Conservation (phyloP, 306 rosid species). For the Cercis canadensis region DNA sequence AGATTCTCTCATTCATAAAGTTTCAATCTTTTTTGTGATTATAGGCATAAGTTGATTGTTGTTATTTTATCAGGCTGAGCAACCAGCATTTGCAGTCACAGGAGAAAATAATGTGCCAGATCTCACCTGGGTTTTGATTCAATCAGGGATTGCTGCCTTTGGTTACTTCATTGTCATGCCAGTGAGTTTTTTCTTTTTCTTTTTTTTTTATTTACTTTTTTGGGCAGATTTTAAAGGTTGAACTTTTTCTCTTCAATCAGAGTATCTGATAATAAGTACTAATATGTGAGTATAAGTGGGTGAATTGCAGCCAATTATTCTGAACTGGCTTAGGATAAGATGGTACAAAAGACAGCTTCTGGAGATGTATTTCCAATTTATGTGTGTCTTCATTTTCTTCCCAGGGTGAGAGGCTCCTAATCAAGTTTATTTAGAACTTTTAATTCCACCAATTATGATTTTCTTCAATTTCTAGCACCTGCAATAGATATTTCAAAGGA, state of each 20-base stretch:
- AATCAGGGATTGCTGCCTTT: slow-evolving; percentile 66
- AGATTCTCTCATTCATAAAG: slow-evolving; percentile 29
- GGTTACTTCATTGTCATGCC: slow-evolving; percentile 71
- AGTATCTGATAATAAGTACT: background rate
- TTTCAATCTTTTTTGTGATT: background rate
- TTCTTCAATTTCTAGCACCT: background rate
- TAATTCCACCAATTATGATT: background rate
- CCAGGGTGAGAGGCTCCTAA: slow-evolving; percentile 63
- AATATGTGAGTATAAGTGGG: background rate
- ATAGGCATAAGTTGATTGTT: slow-evolving; percentile 22
- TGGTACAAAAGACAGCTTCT: slow-evolving; percentile 78
- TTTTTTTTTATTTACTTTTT: too few relatives aligned
- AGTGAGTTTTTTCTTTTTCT: slow-evolving; percentile 49
- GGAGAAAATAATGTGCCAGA: slow-evolving; percentile 72
- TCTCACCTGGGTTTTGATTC: slow-evolving; percentile 54
- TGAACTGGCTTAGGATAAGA: slow-evolving; percentile 91
- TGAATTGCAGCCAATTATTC: slow-evolving; percentile 74
- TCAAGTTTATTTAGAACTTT: too few relatives aligned
- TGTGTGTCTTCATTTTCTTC: slow-evolving; percentile 92
- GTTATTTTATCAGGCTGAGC: slow-evolving; percentile 53
- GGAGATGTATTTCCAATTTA: slow-evolving; percentile 88
- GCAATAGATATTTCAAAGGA: too few relatives aligned
- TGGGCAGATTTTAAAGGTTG: background rate
- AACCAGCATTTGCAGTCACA: slow-evolving; percentile 78
- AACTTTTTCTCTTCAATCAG: background rate